Evolutionary conservation across 1,139 yeast genomes (phyloP).

Genomic region (Spathaspora sp.): DNA sequence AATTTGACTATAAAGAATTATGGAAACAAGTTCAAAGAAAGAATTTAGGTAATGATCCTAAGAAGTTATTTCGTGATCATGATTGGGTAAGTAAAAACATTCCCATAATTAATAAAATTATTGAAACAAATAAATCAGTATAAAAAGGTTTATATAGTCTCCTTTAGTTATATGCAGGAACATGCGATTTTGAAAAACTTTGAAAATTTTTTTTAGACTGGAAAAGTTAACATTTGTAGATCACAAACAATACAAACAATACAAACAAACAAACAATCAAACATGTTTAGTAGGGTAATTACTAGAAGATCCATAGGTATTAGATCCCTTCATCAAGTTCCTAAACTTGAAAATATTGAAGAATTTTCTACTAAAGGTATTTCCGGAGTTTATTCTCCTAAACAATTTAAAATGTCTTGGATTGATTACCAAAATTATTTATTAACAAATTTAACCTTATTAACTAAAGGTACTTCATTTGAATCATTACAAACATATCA

Average conservation of each 20-base stretch:
- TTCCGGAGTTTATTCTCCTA: conserved; percentile 65
- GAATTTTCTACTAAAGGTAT: conserved; percentile 44
- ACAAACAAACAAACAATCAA: background rate
- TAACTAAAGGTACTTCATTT: conserved; percentile 75
- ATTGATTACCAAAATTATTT: conserved; percentile 70
- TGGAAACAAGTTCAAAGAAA: conserved; percentile 34
- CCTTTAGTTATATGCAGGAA: background rate
- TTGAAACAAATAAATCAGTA: conserved; percentile 1
- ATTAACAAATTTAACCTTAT: conserved; percentile 66
- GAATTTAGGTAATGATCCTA: conserved; percentile 58
- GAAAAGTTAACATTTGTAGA: too few relatives aligned
- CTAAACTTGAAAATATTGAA: conserved; percentile 41
- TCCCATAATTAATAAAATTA: conserved; percentile 34
- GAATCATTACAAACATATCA: conserved; percentile 81
- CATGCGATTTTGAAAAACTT: background rate
- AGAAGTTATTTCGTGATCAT: conserved; percentile 72
- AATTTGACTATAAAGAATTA: conserved; percentile 63
- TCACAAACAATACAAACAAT: too few relatives aligned
- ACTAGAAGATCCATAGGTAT: background rate
- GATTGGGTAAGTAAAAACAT: conserved; percentile 74
- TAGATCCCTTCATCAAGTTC: conserved; percentile 62
- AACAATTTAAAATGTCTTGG: conserved; percentile 79
- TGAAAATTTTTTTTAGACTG: background rate
- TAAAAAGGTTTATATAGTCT: background rate
- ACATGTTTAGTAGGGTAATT: background rate